Evolutionary conservation across 129 eudicot genomes (phyloP).

Genomic region (Lonicera japonica): DNA sequence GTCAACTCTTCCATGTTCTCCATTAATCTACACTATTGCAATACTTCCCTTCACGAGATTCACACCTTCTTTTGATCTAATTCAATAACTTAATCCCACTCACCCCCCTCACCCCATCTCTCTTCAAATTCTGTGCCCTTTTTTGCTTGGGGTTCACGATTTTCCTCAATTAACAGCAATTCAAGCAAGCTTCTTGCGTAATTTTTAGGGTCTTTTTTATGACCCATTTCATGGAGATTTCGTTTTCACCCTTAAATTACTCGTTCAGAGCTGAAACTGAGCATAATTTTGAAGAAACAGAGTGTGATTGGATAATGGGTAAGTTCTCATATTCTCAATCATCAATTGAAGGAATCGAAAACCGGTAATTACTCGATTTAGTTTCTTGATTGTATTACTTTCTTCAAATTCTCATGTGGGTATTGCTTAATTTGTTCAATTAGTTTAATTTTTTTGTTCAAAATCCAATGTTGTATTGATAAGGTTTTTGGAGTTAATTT

Average conservation of each 20-base stretch:
- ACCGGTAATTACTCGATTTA: conserved; percentile 8
- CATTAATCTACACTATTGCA: not conserved
- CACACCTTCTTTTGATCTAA: conserved; percentile 1
- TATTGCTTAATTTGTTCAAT: not conserved
- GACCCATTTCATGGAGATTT: conserved; percentile 9
- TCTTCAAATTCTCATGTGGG: conserved; percentile 6
- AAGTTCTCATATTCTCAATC: not conserved
- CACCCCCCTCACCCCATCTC: too few relatives aligned
- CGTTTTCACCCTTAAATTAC: not conserved
- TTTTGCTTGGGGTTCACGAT: conserved; percentile 31
- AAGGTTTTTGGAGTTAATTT: not conserved
- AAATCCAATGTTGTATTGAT: not conserved
- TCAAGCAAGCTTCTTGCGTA: conserved; percentile 22
- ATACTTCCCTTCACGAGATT: conserved; percentile 13
- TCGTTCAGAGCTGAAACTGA: conserved; percentile 1
- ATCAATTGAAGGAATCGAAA: not conserved
- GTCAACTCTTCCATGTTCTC: conserved; percentile 26
- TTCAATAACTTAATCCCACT: conserved; percentile 3
- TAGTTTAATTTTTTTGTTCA: not conserved
- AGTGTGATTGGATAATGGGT: not conserved
- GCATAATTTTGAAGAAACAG: not conserved
- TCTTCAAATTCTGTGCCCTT: conserved; percentile 15
- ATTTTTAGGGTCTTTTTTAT: not conserved
- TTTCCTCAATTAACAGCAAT: conserved; percentile 22
- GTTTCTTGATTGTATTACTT: conserved; percentile 9